Base-by-base conservation (phyloP, 2,329 filamentous ascomycete species). In the Ascocoryne sarcoides region DNA sequence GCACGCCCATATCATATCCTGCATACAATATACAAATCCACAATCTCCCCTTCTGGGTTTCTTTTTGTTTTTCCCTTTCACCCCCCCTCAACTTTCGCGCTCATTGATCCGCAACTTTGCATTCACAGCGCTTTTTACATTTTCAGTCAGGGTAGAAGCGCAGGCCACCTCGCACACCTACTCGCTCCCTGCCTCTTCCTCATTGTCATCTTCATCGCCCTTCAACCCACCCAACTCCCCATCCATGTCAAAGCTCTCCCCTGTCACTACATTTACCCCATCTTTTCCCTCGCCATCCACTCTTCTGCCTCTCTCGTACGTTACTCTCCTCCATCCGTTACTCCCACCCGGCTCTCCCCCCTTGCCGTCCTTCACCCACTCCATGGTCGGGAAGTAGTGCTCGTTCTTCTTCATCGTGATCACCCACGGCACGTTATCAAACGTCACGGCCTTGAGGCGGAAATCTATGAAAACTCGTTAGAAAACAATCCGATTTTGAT, bases 331-430 rank as follows among this genome's bases (percentile, higher is more conserved):
- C 79, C 79, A 83, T 36, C 77, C 77, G 12, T 26, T 26, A 7
- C 7, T 12, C 7, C 23, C 23, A 47, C 71, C 77, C 2, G 69
- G 62, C 47, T 77, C 75, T 7, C 7, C 12, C 12, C 12, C 23
- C 5, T 63, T 63, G 10, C 64, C 58, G 48, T 82, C 78, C 60
- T 81, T 82, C 62, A 78, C 73, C 71, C 77, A 81, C 55, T 83
- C 79, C 62, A 77, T 75, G 0, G 77, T 82, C 0, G 79, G 79
- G 63, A 83, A 84, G 62, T 98, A 98, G 64, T 98, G 92, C 60
- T 98, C 90, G 54, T 95, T 95, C 75, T 96, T 96, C 79, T 98
- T 98, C 85, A 98, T 95, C 7, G 92, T 98, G 29, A 93, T 86
- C n/a, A 98, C 88, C 88, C 92, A 98, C 3, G 90, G 90, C 8